Percentiles rank a stretch among this genome's conserved stretches.
These are phyloP conservation scores for Didymella glomerata DNA, from an alignment of 2,329 filamentous ascomycete genomes.

Conservation along the genomic window DNA sequence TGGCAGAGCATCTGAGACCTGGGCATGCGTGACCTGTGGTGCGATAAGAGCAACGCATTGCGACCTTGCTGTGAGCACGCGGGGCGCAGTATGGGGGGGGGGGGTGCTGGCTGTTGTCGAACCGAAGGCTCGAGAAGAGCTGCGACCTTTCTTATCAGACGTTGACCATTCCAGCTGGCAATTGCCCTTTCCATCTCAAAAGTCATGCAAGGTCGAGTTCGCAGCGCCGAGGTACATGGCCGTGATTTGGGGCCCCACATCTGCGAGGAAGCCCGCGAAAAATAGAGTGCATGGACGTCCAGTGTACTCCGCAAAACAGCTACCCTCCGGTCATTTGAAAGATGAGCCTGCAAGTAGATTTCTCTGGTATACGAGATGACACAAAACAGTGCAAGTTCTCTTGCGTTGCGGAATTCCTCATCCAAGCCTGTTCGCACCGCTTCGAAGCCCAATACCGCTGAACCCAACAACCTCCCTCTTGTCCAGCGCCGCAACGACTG, in stretches of 20 bases:
- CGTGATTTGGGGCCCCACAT: not conserved
- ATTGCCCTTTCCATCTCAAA: not conserved
- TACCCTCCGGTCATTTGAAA: not conserved
- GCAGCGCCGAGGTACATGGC: not conserved
- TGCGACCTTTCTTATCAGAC: not conserved
- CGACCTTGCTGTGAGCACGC: constrained; percentile 19
- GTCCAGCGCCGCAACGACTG: constrained; percentile 38
- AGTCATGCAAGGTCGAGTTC: not conserved
- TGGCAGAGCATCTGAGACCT: constrained; percentile 6
- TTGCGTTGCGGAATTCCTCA: not conserved
- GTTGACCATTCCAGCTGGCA: not conserved
- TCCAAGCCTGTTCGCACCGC: constrained; percentile 23
- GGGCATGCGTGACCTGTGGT: constrained; percentile 15
- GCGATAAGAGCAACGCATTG: constrained; percentile 23
- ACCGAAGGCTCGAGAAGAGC: not conserved
- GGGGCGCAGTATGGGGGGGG: not conserved
- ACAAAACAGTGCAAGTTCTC: not conserved
- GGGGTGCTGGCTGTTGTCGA: not conserved
- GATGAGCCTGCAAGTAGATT: not conserved
- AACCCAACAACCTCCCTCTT: constrained; percentile 38
- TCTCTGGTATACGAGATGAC: not conserved
- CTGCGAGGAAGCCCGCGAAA: not conserved
- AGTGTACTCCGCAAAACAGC: no score
- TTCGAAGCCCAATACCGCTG: constrained; percentile 28
- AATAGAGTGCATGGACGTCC: no score